phyloP scores from a whole-genome alignment of 148 eudicot species.

The Polygonum aviculare region DNA sequence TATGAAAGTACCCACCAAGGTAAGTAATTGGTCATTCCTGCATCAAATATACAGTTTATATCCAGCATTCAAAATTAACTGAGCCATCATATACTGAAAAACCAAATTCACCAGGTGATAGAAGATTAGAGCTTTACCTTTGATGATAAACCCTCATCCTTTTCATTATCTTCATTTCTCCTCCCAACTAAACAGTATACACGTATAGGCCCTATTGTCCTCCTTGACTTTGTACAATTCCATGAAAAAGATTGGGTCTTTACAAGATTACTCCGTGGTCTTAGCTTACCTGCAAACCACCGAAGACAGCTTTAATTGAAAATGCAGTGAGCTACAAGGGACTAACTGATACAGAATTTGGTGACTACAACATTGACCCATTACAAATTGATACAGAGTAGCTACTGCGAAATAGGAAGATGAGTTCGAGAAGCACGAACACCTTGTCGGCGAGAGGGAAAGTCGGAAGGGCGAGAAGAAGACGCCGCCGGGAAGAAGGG shows the following conservation, averaged over 20 bases:
- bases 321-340: neutral
- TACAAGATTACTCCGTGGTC: conserved; percentile 12
- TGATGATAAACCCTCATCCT: conserved; percentile 40
- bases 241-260: conserved; percentile 23
- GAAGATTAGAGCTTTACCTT: conserved; percentile 28
- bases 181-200: conserved; percentile 64
- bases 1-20: neutral
- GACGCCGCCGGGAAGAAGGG: neutral
- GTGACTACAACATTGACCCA: neutral
- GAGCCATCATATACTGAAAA: neutral
- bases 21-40: conserved; percentile 17
- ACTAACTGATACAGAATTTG: neutral
- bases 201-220: conserved; percentile 23
- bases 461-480: neutral
- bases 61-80: conserved; percentile 76
- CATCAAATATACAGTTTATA: conserved; percentile 33
- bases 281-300: conserved; percentile 25
- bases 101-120: neutral
- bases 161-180: conserved; percentile 48
- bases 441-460: neutral
- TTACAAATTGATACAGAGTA: neutral
- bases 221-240: conserved; percentile 18
- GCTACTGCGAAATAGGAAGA: neutral
- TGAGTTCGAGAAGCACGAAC: neutral
- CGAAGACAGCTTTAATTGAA: neutral